These are phyloP conservation scores for Aquilaria yunnanensis DNA, from an alignment of 345 rosid genomes.

Conservation along the genomic window DNA sequence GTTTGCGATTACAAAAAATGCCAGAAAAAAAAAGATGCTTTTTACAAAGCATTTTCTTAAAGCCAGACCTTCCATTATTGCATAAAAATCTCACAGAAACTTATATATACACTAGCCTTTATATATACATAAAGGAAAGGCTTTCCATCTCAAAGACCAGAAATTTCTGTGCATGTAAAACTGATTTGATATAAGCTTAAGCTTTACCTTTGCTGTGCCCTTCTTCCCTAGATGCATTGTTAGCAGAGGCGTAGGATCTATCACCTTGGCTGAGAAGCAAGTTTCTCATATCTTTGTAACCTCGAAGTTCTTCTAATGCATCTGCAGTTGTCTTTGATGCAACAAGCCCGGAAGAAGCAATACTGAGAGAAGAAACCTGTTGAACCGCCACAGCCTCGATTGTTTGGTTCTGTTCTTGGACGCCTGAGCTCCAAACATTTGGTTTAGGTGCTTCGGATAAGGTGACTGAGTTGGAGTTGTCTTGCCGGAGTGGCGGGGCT, in stretches of 20 bases:
- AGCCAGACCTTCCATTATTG: neutral
- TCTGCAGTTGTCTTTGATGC: conserved; percentile 73
- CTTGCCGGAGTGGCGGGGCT: conserved; percentile 83
- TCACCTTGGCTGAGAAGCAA: conserved; percentile 48
- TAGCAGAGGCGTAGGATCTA: conserved; percentile 20
- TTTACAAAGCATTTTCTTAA: conserved; percentile 10
- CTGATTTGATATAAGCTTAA: conserved; percentile 4
- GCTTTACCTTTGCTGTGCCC: conserved; percentile 14
- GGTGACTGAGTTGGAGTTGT: conserved; percentile 22
- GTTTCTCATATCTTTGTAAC: conserved; percentile 62
- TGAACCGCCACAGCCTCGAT: conserved; percentile 18
- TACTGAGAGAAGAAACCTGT: conserved; percentile 27
- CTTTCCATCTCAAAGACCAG: conserved; percentile 16
- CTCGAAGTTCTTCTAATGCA: conserved; percentile 77
- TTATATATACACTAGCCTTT: conserved; percentile 2
- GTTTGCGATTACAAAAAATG: too few species aligned
- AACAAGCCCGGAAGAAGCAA: conserved; percentile 41
- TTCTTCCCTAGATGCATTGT: conserved; percentile 12
- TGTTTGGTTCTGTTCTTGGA: conserved; percentile 19
- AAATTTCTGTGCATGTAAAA: conserved; percentile 23
- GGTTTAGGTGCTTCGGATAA: conserved; percentile 27
- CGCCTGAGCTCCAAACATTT: conserved; percentile 22
- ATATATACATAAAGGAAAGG: conserved; percentile 1
- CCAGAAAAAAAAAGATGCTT: neutral
- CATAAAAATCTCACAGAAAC: conserved; percentile 1